A percentile compares a stretch with the other conserved stretches of the same genome.
Evolutionary conservation across 2,329 filamentous ascomycete genomes (phyloP).

Genomic region (Penicillium hordei): DNA sequence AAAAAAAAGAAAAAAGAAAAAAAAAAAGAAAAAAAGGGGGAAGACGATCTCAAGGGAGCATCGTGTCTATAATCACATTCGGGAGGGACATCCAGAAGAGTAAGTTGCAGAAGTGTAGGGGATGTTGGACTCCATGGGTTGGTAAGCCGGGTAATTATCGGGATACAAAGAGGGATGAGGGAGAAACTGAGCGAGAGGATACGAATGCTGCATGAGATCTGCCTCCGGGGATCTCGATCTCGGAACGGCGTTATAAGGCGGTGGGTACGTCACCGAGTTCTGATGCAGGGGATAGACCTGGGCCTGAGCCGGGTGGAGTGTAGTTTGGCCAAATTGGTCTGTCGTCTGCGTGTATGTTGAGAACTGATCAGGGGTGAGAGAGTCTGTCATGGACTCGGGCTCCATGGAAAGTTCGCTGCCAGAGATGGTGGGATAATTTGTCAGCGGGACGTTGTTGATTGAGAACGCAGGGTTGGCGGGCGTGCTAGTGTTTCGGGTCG

Average conservation of each 20-base stretch:
- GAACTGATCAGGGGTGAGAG: slow-evolving; percentile 17
- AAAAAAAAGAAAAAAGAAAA: background rate
- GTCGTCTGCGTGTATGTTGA: slow-evolving; percentile 13
- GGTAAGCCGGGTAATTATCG: slow-evolving; percentile 20
- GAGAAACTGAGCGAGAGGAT: slow-evolving; percentile 21
- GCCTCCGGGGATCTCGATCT: slow-evolving; percentile 21
- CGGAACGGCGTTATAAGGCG: slow-evolving; percentile 33
- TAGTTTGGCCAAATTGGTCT: slow-evolving; percentile 14
- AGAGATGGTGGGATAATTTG: slow-evolving; percentile 26
- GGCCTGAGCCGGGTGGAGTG: slow-evolving; percentile 19
- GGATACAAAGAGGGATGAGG: slow-evolving; percentile 21
- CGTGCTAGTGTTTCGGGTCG: slow-evolving; percentile 12
- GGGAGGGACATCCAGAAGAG: slow-evolving; percentile 21
- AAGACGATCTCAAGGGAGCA: slow-evolving; percentile 2
- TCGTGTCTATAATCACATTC: slow-evolving; percentile 16
- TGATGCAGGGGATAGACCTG: slow-evolving; percentile 30
- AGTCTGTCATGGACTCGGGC: slow-evolving; percentile 28
- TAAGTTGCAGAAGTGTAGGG: slow-evolving; percentile 22
- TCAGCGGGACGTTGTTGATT: slow-evolving; percentile 13
- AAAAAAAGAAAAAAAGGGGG: background rate
- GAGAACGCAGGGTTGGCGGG: slow-evolving; percentile 9
- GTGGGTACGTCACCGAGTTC: slow-evolving; percentile 36
- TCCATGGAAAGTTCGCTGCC: slow-evolving; percentile 29
- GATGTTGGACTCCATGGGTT: slow-evolving; percentile 18
- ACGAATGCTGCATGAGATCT: slow-evolving; percentile 23